Conservation (phyloP, 2,329 filamentous ascomycete species). For the Fusarium poae region DNA sequence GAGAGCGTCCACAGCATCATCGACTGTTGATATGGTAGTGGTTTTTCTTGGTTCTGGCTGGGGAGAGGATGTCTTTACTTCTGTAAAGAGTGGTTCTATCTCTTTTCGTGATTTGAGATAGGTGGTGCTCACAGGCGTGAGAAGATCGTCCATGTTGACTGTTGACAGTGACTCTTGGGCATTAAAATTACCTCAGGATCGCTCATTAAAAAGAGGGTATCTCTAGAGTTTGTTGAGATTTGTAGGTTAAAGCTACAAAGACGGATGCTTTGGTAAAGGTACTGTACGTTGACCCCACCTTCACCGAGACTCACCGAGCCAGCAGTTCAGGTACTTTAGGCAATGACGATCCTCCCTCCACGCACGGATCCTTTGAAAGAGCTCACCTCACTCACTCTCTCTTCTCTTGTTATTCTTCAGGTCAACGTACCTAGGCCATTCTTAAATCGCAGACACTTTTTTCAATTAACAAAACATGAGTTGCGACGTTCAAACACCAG, state of each 20-base stretch:
- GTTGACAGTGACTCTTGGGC: neutral
- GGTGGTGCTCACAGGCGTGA: slow-evolving; percentile 67
- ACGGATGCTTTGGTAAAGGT: slow-evolving; percentile 1
- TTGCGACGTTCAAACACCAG: slow-evolving; percentile 37
- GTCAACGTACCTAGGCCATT: neutral
- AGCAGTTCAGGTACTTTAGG: slow-evolving; percentile 31
- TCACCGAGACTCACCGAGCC: slow-evolving; percentile 53
- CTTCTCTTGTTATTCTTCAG: slow-evolving; percentile 1
- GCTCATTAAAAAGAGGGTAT: neutral
- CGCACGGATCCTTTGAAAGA: slow-evolving; percentile 40
- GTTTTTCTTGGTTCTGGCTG: slow-evolving; percentile 2
- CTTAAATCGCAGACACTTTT: neutral
- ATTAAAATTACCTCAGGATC: neutral
- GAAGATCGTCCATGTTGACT: slow-evolving; percentile 65
- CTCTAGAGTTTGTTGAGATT: neutral
- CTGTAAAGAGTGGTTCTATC: slow-evolving; percentile 56
- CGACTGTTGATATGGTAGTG: slow-evolving; percentile 50
- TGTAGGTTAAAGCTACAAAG: slow-evolving; percentile 2
- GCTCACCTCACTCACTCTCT: slow-evolving; percentile 21
- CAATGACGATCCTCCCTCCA: slow-evolving; percentile 41
- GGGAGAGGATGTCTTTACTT: slow-evolving; percentile 49
- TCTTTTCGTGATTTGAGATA: slow-evolving; percentile 58
- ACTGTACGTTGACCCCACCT: slow-evolving; percentile 49
- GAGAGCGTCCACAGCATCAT: slow-evolving; percentile 71
- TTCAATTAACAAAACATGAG: slow-evolving; percentile 44